Percentiles rank a stretch among this genome's conserved stretches.
Evolutionary conservation across 2,329 filamentous ascomycete species (phyloP).

Genomic region (Clarireedia monteithiana): DNA sequence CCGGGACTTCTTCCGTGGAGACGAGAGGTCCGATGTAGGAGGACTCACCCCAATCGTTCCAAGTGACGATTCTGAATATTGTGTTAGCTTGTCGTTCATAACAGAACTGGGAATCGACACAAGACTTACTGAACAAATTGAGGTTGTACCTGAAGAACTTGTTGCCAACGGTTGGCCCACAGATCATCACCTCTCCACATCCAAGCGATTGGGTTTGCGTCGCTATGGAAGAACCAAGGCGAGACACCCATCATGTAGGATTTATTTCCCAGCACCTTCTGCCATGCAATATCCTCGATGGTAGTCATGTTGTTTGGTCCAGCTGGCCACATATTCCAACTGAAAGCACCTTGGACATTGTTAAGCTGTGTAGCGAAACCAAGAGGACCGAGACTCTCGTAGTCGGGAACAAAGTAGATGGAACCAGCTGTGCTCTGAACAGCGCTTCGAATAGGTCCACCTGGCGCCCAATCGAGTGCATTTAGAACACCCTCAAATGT

Average conservation of each 20-base stretch:
- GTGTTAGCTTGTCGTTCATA: slow-evolving; percentile 13
- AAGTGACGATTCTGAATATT: slow-evolving; percentile 33
- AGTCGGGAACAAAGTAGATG: slow-evolving; percentile 41
- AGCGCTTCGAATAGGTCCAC: slow-evolving; percentile 31
- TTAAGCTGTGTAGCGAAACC: slow-evolving; percentile 23
- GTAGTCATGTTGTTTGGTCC: slow-evolving; percentile 30
- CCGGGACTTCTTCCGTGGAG: slow-evolving; percentile 30
- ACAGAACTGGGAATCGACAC: slow-evolving; percentile 12
- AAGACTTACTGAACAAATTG: slow-evolving; percentile 35
- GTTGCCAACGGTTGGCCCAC: slow-evolving; percentile 52
- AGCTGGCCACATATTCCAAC: slow-evolving; percentile 38
- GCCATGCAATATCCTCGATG: slow-evolving; percentile 34
- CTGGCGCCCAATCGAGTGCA: slow-evolving; percentile 34
- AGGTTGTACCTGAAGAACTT: slow-evolving; percentile 38
- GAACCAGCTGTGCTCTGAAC: slow-evolving; percentile 17
- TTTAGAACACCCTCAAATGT: slow-evolving; percentile 43
- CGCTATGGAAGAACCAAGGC: slow-evolving; percentile 54
- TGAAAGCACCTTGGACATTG: slow-evolving; percentile 33
- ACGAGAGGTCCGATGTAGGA: slow-evolving; percentile 44
- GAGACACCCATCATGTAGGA: slow-evolving; percentile 48
- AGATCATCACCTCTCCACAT: slow-evolving; percentile 53
- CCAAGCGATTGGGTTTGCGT: slow-evolving; percentile 52
- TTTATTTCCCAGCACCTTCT: slow-evolving; percentile 30
- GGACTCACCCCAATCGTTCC: slow-evolving; percentile 47
- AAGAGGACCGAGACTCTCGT: slow-evolving; percentile 33